Conservation (phyloP, 2,329 filamentous ascomycete species). For the Torrubiella hemipterigena region DNA sequence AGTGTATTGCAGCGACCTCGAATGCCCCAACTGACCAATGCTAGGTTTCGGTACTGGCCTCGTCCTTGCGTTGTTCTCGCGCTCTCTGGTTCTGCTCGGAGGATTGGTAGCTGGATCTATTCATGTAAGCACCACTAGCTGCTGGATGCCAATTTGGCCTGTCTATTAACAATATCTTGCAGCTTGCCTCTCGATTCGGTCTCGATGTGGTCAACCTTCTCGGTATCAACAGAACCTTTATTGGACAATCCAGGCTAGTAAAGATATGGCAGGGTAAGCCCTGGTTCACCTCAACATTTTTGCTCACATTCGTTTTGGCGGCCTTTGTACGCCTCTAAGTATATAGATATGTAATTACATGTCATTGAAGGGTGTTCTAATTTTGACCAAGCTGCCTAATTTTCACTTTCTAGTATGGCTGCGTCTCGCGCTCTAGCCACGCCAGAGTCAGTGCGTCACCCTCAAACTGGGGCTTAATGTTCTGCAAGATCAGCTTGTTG, state of each 20-base stretch:
- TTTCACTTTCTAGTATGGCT: constrained; percentile 33
- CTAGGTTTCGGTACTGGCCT: constrained; percentile 52
- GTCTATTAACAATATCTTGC: constrained; percentile 2
- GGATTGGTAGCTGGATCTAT: constrained; percentile 51
- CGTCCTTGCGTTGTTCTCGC: constrained; percentile 57
- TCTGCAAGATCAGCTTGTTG: constrained; percentile 67
- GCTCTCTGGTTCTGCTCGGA: constrained; percentile 54
- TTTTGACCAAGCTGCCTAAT: constrained; percentile 12
- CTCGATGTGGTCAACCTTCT: constrained; percentile 25
- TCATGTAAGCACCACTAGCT: constrained; percentile 37
- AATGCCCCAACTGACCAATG: not conserved
- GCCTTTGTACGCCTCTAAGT: constrained; percentile 32
- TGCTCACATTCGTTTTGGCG: constrained; percentile 60
- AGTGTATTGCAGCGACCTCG: constrained; percentile 4
- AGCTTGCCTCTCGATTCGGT: constrained; percentile 32
- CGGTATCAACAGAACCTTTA: constrained; percentile 20
- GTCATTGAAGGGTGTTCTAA: too few species aligned
- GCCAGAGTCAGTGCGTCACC: constrained; percentile 57
- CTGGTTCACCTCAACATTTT: constrained; percentile 58
- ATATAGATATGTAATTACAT: not conserved
- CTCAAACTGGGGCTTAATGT: constrained; percentile 67
- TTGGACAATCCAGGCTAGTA: constrained; percentile 27
- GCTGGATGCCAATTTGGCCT: not conserved
- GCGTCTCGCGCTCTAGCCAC: constrained; percentile 85
- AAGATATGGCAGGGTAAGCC: constrained; percentile 43